Percentiles rank a stretch among this genome's conserved stretches.
phyloP scores from a whole-genome alignment of 371 early-diverging fungal species.

The Mucor sp. region DNA sequence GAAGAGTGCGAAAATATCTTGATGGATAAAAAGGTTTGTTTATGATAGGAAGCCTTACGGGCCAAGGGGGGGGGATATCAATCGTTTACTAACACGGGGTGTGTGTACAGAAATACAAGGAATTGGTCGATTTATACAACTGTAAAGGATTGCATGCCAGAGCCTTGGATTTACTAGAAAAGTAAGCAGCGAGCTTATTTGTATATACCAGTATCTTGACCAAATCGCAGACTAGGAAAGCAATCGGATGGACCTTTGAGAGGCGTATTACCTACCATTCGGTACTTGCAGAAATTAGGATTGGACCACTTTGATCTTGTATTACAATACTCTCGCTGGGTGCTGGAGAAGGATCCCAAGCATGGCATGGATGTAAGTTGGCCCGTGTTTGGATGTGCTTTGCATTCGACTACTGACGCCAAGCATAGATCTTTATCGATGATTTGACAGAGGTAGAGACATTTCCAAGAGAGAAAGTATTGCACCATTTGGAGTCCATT shows the following conservation, averaged over 20 bases:
- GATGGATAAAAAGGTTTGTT: constrained; percentile 61
- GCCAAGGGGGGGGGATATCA: too few species aligned
- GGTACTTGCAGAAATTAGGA: constrained; percentile 78
- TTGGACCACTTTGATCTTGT: constrained; percentile 78
- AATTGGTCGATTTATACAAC: constrained; percentile 89
- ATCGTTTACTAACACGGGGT: too few species aligned
- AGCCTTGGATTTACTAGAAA: constrained; percentile 79
- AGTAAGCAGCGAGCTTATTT: constrained; percentile 31
- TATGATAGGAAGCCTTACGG: not conserved
- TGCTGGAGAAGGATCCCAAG: constrained; percentile 66
- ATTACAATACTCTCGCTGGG: constrained; percentile 79
- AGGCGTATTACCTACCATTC: constrained; percentile 69
- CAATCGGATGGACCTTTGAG: constrained; percentile 56
- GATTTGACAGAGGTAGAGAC: constrained; percentile 63
- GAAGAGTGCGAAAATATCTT: constrained; percentile 80
- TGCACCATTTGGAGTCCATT: constrained; percentile 62
- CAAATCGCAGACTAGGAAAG: constrained; percentile 44
- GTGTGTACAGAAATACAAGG: constrained; percentile 66
- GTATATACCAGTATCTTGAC: not conserved
- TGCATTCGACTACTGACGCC: not conserved
- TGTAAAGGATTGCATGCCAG: constrained; percentile 86
- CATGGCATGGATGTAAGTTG: constrained; percentile 76
- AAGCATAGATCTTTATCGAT: constrained; percentile 75
- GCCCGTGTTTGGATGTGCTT: not conserved
- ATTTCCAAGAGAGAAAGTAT: constrained; percentile 54